These are phyloP conservation scores for Didymella lethalis DNA, from an alignment of 2,329 filamentous ascomycete genomes.

Conservation along the genomic window DNA sequence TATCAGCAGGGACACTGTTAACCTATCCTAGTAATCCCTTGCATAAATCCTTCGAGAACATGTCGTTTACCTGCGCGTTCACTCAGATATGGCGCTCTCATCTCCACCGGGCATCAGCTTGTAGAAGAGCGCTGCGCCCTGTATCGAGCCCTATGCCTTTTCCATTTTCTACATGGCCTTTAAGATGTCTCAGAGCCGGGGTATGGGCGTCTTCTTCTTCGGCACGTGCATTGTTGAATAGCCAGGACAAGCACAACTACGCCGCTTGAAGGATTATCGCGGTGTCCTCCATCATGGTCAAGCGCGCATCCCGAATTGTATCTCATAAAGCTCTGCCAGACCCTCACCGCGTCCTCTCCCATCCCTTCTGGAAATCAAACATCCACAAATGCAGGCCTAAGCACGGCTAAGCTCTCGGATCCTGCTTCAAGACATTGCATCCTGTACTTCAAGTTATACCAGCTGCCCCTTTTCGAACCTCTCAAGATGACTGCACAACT, in stretches of 20 bases:
- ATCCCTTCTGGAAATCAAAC: neutral
- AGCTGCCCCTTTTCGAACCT: neutral
- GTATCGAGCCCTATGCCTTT: slow-evolving; percentile 6
- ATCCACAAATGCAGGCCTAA: neutral
- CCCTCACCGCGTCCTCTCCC: neutral
- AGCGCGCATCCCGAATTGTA: neutral
- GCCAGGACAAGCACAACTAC: slow-evolving; percentile 6
- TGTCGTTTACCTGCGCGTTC: slow-evolving; percentile 7
- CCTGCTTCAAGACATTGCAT: neutral
- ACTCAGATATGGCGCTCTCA: slow-evolving; percentile 3
- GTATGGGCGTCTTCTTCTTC: neutral
- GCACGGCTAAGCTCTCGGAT: neutral
- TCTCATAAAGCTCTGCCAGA: slow-evolving; percentile 10
- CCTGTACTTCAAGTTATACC: neutral
- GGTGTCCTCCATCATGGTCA: slow-evolving; percentile 2
- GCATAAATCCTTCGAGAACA: slow-evolving; percentile 9
- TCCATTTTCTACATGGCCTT: neutral
- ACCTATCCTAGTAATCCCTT: slow-evolving; percentile 5
- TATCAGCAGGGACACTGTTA: slow-evolving; percentile 1
- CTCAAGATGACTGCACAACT: slow-evolving; percentile 30
- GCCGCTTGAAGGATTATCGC: slow-evolving; percentile 14
- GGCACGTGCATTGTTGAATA: slow-evolving; percentile 6
- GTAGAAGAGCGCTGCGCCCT: slow-evolving; percentile 8
- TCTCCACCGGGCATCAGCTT: slow-evolving; percentile 6
- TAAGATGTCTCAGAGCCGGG: slow-evolving; percentile 11